Base-by-base conservation (phyloP, 2,329 filamentous ascomycete genomes). In the Aureobasidium vineae region DNA sequence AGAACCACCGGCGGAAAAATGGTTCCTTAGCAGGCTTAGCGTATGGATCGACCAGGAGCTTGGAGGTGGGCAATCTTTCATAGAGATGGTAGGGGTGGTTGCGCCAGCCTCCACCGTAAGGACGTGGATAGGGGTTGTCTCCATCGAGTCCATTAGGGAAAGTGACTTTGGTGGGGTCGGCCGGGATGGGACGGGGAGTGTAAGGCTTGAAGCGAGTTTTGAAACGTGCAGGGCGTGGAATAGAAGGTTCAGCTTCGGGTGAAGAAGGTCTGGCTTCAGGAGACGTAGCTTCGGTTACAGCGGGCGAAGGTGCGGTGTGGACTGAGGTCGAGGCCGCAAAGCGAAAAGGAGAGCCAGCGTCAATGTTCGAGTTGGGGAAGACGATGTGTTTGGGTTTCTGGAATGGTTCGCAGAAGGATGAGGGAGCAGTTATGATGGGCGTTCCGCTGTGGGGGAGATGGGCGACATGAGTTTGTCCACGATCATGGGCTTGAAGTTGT, bases 1-100 rank as follows among this genome's bases (percentile, higher is more conserved):
- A 36, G 33, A 36, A 36, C 33, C 33, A 36, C 10, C 33, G 33
- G 33, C 10, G 33, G 33, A 36, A 10, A 11, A 36, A 36, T 10
- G 41, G 19, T 2, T n/a, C 7, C 28, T 54, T 54, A 7, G 31
- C 5, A 8, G 33, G n/a, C 4, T 54, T 16, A 10, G 53, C 53
- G 21, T 41, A 40, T 15, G 53, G 36, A 28, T 40, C 53, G 13
- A 41, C n/a, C 36, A 41, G 21, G 26, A 38, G 54, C 26, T 31
- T 23, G 5, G 16, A 16, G n/a, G n/a, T 13, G 1, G 26, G n/a
- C 8, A 49, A 10, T 10, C 41, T 26, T 11, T 61, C 43, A 8
- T 16, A n/a, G 31, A 61, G 57, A n/a, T 61, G 57, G 16, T 59
- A 59, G 8, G 26, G 7, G 10, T 59, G 7, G 7, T 59, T 59